phyloP scores from a whole-genome alignment of 306 rosid species.

The Quercus alba region DNA sequence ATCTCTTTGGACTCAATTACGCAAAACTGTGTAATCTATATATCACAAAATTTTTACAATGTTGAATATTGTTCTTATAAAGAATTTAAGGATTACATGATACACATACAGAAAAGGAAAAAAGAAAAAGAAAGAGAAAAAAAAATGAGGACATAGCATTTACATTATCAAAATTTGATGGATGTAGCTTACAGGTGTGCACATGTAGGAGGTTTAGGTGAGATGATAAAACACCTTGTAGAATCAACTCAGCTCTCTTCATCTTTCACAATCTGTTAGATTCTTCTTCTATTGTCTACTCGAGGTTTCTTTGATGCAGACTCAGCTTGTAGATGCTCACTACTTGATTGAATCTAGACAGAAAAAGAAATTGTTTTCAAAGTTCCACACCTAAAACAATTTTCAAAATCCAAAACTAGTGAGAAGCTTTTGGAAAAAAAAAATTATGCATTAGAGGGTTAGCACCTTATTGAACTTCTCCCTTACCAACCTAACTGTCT shows the following conservation, averaged over 20 bases:
- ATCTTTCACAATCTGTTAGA: constrained; percentile 29
- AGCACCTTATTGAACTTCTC: constrained; percentile 87
- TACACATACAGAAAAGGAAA: neutral
- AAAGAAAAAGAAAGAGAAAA: neutral
- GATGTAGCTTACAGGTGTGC: neutral
- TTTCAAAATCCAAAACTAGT: neutral
- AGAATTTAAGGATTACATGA: neutral
- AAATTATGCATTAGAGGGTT: neutral
- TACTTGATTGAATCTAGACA: constrained; percentile 62
- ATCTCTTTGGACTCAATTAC: neutral
- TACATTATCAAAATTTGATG: neutral
- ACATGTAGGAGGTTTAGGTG: neutral
- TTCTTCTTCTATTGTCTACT: constrained; percentile 81
- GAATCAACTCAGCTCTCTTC: neutral
- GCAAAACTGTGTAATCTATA: neutral
- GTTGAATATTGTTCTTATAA: neutral
- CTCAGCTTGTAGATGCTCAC: constrained; percentile 47
- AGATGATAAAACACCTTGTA: neutral
- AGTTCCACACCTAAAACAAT: neutral
- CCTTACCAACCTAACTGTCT: constrained; percentile 66
- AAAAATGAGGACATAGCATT: neutral
- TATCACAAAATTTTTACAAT: neutral
- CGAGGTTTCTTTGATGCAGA: constrained; percentile 61
- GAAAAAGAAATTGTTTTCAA: constrained; percentile 11
- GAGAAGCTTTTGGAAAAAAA: neutral